Percentiles rank a stretch among this genome's conserved stretches.
Conservation (phyloP, 2,329 filamentous ascomycete species). For the Fusarium sp. region DNA sequence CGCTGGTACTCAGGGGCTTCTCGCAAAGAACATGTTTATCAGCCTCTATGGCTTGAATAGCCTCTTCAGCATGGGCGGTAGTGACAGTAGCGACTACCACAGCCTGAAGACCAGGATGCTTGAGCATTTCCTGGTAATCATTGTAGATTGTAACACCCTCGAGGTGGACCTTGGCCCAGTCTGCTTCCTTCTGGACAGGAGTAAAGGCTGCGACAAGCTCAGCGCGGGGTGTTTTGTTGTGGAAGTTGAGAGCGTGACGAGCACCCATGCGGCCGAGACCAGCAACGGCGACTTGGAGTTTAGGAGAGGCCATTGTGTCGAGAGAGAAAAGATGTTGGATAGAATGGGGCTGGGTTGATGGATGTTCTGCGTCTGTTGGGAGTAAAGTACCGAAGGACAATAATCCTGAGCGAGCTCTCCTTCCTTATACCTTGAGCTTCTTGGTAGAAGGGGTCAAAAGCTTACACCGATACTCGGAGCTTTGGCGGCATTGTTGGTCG, state of each 20-base stretch:
- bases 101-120: constrained; percentile 45
- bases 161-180: constrained; percentile 42
- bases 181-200: constrained; percentile 42
- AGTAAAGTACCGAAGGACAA: background rate
- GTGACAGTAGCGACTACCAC: constrained; percentile 46
- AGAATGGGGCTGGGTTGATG: background rate
- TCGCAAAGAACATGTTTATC: constrained; percentile 47
- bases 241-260: constrained; percentile 47
- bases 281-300: constrained; percentile 44
- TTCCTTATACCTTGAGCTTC: constrained; percentile 27
- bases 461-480: constrained; percentile 24
- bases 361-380: background rate
- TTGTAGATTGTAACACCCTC: constrained; percentile 43
- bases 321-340: background rate
- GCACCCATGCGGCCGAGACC: constrained; percentile 47
- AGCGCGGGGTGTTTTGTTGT: constrained; percentile 43
- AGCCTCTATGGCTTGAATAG: constrained; percentile 46
- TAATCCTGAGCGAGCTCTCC: constrained; percentile 14
- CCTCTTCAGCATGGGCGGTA: constrained; percentile 45
- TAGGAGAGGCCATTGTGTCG: constrained; percentile 38
- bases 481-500: background rate
- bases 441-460: background rate
- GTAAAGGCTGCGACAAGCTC: constrained; percentile 46
- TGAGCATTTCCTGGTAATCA: constrained; percentile 47
- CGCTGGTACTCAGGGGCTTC: constrained; percentile 46